phyloP scores from a whole-genome alignment of 495 filamentous ascomycete genomes.

The Oleoguttula mirabilis region DNA sequence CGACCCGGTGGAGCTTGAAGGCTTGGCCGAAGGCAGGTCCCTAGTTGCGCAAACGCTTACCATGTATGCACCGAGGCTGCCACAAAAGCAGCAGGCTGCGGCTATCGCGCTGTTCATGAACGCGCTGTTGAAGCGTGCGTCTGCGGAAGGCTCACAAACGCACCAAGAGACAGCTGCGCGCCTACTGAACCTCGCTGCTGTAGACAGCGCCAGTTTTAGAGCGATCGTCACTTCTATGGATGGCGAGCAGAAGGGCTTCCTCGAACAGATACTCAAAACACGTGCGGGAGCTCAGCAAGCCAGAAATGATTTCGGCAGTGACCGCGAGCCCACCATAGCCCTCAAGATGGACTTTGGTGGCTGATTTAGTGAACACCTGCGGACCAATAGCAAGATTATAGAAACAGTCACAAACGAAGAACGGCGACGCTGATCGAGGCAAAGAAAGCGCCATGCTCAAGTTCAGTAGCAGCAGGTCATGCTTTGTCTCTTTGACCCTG shows the following conservation, averaged over 20 bases:
- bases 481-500: no score
- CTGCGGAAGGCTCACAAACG: conserved; percentile 35
- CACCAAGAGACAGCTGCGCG: conserved; percentile 61
- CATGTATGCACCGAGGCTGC: conserved; percentile 47
- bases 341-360: conserved; percentile 77
- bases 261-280: conserved; percentile 52
- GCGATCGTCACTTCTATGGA: conserved; percentile 60
- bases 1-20: conserved; percentile 47
- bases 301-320: conserved; percentile 33
- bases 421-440: no score
- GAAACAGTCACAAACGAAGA: no score
- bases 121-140: conserved; percentile 61
- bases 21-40: conserved; percentile 59
- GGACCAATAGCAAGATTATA: conserved; percentile 22
- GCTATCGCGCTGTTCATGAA: conserved; percentile 67
- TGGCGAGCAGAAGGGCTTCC: conserved; percentile 63
- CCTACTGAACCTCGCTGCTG: conserved; percentile 69
- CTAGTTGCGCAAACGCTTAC: conserved; percentile 62
- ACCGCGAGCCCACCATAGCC: conserved; percentile 71
- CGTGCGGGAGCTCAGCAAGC: conserved; percentile 39
- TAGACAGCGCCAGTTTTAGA: conserved; percentile 61
- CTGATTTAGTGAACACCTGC: no score
- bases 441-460: no score
- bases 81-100: conserved; percentile 40
- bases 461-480: no score